These are phyloP conservation scores for Penicillium sp. DNA, from an alignment of 2,329 filamentous ascomycete genomes.

Conservation along the genomic window DNA sequence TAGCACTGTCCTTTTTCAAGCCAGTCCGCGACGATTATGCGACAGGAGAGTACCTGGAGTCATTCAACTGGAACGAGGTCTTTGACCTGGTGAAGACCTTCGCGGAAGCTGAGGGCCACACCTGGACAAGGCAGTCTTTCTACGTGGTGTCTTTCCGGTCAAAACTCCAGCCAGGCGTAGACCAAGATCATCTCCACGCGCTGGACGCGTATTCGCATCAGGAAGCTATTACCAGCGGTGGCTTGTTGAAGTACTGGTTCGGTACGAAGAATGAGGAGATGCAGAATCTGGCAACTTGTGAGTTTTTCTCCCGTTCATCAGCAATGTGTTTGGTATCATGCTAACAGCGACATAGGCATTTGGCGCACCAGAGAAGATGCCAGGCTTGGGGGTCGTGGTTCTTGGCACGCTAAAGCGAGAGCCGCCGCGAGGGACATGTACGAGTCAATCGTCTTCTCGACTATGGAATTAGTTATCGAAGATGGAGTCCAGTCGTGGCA, in stretches of 20 bases:
- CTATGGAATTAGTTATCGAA: conserved; percentile 63
- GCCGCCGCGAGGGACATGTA: conserved; percentile 51
- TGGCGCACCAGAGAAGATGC: conserved; percentile 61
- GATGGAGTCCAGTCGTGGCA: conserved; percentile 67
- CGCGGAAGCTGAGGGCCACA: conserved; percentile 47
- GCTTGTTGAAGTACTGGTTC: conserved; percentile 94
- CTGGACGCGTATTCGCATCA: conserved; percentile 78
- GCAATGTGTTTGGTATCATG: not conserved
- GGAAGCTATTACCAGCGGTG: conserved; percentile 77
- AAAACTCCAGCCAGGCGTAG: conserved; percentile 65
- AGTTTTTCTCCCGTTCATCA: conserved; percentile 24
- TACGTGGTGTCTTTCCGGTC: conserved; percentile 87
- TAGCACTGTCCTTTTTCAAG: conserved; percentile 66
- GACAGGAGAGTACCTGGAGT: conserved; percentile 68
- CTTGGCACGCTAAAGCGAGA: conserved; percentile 58
- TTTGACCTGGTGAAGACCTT: conserved; percentile 57
- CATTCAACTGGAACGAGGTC: conserved; percentile 79
- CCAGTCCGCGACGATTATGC: conserved; percentile 72
- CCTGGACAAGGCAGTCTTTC: conserved; percentile 67
- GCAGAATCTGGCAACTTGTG: conserved; percentile 80
- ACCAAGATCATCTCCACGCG: conserved; percentile 67
- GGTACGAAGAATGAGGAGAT: conserved; percentile 68
- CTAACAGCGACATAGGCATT: conserved; percentile 56
- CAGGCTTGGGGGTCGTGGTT: conserved; percentile 60
- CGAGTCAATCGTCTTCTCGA: conserved; percentile 68